phyloP scores from a whole-genome alignment of 1,139 yeast species.

The Yamadazyma siamensis region DNA sequence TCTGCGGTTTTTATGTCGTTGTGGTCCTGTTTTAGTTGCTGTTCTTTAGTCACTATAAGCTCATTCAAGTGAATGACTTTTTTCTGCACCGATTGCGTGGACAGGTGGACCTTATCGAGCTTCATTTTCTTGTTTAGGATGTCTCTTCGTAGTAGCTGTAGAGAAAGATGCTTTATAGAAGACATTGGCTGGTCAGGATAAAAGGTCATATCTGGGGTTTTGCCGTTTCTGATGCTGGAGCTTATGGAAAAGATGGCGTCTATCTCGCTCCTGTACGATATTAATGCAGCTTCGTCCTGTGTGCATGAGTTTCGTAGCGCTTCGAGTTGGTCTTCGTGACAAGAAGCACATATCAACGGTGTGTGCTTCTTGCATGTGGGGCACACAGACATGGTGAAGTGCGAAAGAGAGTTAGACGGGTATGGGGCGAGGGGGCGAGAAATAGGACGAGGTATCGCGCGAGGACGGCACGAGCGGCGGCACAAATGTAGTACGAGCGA shows the following conservation, averaged over 20 bases:
- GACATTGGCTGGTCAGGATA: conserved; percentile 6
- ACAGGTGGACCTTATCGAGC: conserved; percentile 21
- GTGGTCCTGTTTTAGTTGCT: conserved; percentile 9
- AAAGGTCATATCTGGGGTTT: conserved; percentile 5
- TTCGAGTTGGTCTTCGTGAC: conserved; percentile 19
- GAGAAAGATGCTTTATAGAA: conserved; percentile 36
- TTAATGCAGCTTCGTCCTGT: conserved; percentile 23
- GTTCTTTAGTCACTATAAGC: conserved; percentile 12
- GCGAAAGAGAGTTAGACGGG: not conserved
- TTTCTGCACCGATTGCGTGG: conserved; percentile 14
- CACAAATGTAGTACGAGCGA: no score
- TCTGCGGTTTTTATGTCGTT: conserved; percentile 3
- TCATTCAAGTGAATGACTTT: conserved; percentile 16
- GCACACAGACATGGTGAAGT: conserved; percentile 8
- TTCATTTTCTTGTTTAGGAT: conserved; percentile 22
- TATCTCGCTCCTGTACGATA: conserved; percentile 21
- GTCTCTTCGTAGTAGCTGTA: conserved; percentile 42
- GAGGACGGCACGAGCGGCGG: no score
- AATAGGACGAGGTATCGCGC: not conserved
- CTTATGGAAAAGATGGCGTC: conserved; percentile 24
- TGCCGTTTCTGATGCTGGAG: conserved; percentile 12
- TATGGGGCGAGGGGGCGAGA: not conserved
- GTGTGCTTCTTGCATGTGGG: conserved; percentile 12
- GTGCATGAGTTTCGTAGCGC: conserved; percentile 21
- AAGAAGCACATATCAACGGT: conserved; percentile 17